phyloP scores from a whole-genome alignment of 2,329 filamentous ascomycete genomes.

The Drechslerella dactyloides region DNA sequence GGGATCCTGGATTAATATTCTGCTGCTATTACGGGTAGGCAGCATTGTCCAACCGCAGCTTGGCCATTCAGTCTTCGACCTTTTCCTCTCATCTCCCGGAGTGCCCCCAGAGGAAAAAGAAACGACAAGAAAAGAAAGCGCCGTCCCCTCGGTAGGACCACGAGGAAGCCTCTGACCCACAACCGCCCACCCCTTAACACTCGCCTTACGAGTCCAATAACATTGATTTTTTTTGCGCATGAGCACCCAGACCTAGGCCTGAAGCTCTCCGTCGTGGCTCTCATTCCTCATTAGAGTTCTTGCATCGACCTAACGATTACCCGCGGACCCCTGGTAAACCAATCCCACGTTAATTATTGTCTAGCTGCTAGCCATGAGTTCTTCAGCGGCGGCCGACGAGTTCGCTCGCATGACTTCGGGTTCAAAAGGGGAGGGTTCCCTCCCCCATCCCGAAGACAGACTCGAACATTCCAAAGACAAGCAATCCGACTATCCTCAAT shows the following conservation, averaged over 20 bases:
- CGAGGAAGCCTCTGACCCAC: conserved; percentile 52
- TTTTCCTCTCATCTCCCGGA: conserved; percentile 44
- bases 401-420: conserved; percentile 49
- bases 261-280: conserved; percentile 38
- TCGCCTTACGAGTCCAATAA: conserved; percentile 50
- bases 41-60: conserved; percentile 37
- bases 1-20: conserved; percentile 16
- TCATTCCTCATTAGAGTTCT: conserved; percentile 50
- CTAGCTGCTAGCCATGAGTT: conserved; percentile 51
- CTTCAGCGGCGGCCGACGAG: conserved; percentile 49
- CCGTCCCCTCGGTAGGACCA: conserved; percentile 45
- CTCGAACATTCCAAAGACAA: conserved; percentile 45
- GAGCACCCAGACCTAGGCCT: conserved; percentile 33
- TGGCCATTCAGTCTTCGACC: conserved; percentile 38
- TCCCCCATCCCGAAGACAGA: conserved; percentile 54
- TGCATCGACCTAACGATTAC: conserved; percentile 31
- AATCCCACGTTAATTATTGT: conserved; percentile 5
- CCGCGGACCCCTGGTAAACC: conserved; percentile 20
- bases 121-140: conserved; percentile 29
- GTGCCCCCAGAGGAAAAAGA: not conserved
- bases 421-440: conserved; percentile 52
- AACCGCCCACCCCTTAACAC: conserved; percentile 47
- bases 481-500: conserved; percentile 38
- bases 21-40: conserved; percentile 51
- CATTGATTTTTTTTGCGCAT: conserved; percentile 33